A percentile compares a stretch with the other conserved stretches of the same genome.
Evolutionary conservation across 1,284 basidiomycete species (phyloP).

Genomic region (Puccinia novopanici): DNA sequence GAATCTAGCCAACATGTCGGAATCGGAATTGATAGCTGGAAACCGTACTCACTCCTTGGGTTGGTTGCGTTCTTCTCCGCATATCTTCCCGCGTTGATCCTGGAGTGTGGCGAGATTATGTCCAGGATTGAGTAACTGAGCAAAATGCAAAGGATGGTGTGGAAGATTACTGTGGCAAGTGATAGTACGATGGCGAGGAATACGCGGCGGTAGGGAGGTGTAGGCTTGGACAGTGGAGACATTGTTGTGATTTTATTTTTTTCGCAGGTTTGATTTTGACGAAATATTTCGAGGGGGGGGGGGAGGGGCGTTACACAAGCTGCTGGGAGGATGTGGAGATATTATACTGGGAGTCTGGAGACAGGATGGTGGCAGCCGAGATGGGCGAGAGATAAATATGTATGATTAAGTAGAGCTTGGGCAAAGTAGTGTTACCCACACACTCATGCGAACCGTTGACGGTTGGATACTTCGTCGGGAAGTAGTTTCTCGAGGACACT

Average conservation of each 20-base stretch:
- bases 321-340: no score
- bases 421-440: no score
- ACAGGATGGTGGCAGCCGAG: no score
- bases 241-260: neutral
- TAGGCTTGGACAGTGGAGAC: conserved; percentile 20
- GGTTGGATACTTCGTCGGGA: no score
- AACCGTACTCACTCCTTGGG: neutral
- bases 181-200: conserved; percentile 5
- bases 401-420: no score
- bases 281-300: no score
- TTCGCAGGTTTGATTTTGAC: no score
- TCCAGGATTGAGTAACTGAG: conserved; percentile 36
- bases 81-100: conserved; percentile 24
- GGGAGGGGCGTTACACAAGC: no score
- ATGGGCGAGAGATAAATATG: no score
- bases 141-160: conserved; percentile 30
- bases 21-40: neutral
- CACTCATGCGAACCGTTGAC: no score
- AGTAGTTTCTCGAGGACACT: no score
- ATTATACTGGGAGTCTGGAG: no score
- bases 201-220: neutral
- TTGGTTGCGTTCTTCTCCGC: neutral
- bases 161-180: conserved; percentile 29
- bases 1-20: neutral
- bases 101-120: conserved; percentile 35